These are phyloP conservation scores for Stachybotrys echinatus DNA, from an alignment of 2,329 filamentous ascomycete genomes.

Conservation along the genomic window DNA sequence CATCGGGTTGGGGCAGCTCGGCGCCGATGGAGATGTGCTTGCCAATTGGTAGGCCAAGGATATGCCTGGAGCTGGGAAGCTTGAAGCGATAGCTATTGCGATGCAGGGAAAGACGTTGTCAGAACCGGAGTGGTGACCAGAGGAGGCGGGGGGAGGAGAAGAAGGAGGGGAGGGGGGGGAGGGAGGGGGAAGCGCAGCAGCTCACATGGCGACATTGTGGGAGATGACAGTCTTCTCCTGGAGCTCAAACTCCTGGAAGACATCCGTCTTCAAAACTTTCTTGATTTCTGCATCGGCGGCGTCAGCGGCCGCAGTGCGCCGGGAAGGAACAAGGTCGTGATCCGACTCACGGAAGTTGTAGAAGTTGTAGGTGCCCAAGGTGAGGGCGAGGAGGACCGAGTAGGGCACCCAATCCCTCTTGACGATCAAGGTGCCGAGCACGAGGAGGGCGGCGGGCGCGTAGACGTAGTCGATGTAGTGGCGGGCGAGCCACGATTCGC, in stretches of 20 bases:
- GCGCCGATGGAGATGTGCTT: slow-evolving; percentile 98
- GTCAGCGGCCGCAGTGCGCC: background rate
- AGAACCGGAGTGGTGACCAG: background rate
- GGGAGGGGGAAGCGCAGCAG: slow-evolving; percentile 6
- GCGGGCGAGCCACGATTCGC: slow-evolving; percentile 38
- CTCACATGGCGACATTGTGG: slow-evolving; percentile 95
- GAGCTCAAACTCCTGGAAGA: slow-evolving; percentile 89
- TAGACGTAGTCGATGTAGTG: slow-evolving; percentile 76
- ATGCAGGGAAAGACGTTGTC: background rate
- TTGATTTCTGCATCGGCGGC: slow-evolving; percentile 52
- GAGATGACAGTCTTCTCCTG: slow-evolving; percentile 93
- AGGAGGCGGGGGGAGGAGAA: background rate
- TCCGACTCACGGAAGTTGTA: slow-evolving; percentile 60
- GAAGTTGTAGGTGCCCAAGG: slow-evolving; percentile 67
- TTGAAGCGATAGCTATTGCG: slow-evolving; percentile 79
- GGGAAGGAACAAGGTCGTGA: background rate
- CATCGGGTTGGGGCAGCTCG: slow-evolving; percentile 60
- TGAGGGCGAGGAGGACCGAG: slow-evolving; percentile 60
- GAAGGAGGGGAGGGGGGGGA: background rate
- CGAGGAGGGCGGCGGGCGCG: slow-evolving; percentile 72
- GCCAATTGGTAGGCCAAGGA: slow-evolving; percentile 94
- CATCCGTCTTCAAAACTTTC: slow-evolving; percentile 79
- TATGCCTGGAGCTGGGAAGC: slow-evolving; percentile 69
- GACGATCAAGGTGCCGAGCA: slow-evolving; percentile 70
- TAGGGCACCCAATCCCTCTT: slow-evolving; percentile 74